Percentiles rank a stretch among this genome's conserved stretches.
Evolutionary conservation across 1,139 yeast species (phyloP).

Genomic region (Geotrichum klebahnii): DNA sequence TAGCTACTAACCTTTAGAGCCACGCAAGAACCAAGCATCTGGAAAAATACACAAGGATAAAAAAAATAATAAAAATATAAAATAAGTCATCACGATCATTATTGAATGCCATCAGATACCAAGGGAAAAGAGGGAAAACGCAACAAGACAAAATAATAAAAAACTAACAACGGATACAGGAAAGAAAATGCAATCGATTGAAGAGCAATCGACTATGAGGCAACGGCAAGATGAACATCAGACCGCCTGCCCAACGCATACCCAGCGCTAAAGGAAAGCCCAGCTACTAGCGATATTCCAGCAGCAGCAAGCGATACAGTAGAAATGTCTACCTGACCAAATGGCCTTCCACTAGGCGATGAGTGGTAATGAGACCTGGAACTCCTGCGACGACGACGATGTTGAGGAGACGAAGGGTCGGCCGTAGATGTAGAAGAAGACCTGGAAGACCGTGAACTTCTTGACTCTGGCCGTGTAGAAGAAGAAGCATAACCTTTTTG

Average conservation of each 20-base stretch:
- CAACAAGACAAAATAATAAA: background rate
- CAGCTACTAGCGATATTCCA: conserved; percentile 34
- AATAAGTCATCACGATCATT: background rate
- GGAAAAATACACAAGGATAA: conserved; percentile 1
- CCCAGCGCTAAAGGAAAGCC: conserved; percentile 35
- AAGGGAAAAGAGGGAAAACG: background rate
- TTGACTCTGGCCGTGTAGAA: background rate
- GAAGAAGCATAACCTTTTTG: background rate
- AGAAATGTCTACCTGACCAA: conserved; percentile 23
- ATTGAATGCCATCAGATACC: background rate
- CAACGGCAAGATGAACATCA: conserved; percentile 13
- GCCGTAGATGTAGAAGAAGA: conserved; percentile 1
- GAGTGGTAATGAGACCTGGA: background rate
- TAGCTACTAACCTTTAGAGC: no score
- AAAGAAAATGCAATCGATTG: background rate
- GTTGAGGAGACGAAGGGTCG: background rate
- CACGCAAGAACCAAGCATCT: background rate
- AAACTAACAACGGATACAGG: conserved; percentile 1
- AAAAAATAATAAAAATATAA: background rate
- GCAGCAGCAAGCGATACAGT: conserved; percentile 32
- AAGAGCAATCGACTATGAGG: background rate
- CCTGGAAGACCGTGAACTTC: background rate
- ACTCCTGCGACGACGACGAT: conserved; percentile 10
- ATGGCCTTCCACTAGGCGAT: conserved; percentile 5
- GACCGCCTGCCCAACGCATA: conserved; percentile 31